phyloP scores from a whole-genome alignment of 495 filamentous ascomycete genomes.

The Trichoderma orchidacearum region DNA sequence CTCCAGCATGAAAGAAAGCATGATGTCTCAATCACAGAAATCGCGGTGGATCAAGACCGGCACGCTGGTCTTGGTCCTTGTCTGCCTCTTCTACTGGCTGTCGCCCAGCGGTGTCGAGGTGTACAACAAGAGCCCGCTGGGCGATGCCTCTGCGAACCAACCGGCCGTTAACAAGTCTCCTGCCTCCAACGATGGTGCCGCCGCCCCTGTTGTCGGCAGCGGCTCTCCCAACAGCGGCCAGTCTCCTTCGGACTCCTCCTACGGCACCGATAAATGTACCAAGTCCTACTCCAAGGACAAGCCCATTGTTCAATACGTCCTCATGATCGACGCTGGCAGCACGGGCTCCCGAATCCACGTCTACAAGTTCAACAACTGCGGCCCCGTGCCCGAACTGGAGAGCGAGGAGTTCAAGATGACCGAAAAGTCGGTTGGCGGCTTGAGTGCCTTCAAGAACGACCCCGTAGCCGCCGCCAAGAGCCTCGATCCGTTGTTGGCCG shows the following conservation, averaged over 20 bases:
- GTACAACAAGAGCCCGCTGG: conserved; percentile 11
- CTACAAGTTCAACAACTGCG: conserved; percentile 98
- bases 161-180: background rate
- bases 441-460: conserved; percentile 76
- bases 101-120: conserved; percentile 40
- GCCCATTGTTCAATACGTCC: conserved; percentile 88
- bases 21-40: conserved; percentile 58
- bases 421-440: conserved; percentile 57
- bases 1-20: conserved; percentile 37
- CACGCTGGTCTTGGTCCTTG: conserved; percentile 57
- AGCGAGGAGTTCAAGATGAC: conserved; percentile 85
- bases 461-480: conserved; percentile 79
- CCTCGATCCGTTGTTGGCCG: conserved; percentile 75
- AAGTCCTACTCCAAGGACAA: conserved; percentile 72
- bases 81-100: conserved; percentile 66
- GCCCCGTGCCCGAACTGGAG: conserved; percentile 86
- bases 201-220: background rate
- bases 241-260: conserved; percentile 40
- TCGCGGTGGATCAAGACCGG: conserved; percentile 74
- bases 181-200: background rate
- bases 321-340: conserved; percentile 98
- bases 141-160: conserved; percentile 10
- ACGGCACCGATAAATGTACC: conserved; percentile 59
- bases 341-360: conserved; percentile 97
- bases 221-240: conserved; percentile 25